Evolutionary conservation across 129 eudicot species (phyloP).

Genomic region (Flaveria brownii): DNA sequence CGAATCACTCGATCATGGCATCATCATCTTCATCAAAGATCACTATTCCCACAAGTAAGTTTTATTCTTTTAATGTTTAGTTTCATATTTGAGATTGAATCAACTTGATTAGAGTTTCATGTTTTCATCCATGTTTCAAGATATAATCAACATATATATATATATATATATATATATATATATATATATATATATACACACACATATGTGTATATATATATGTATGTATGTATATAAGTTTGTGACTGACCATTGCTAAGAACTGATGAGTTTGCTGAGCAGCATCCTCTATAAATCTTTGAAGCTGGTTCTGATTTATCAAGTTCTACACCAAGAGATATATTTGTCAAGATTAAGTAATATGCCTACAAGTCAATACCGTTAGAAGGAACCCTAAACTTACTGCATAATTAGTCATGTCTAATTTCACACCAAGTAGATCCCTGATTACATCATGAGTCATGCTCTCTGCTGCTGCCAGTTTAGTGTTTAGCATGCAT

Average conservation of each 20-base stretch:
- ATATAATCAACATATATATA: too few species aligned
- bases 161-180: too few species aligned
- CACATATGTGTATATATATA: neutral
- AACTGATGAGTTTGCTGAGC: constrained; percentile 60
- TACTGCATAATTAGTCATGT: constrained; percentile 82
- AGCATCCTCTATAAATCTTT: constrained; percentile 68
- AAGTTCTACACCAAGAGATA: constrained; percentile 48
- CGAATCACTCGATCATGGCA: too few species aligned
- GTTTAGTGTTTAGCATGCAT: constrained; percentile 64
- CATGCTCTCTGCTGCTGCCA: constrained; percentile 89
- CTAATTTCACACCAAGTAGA: constrained; percentile 86
- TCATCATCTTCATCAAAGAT: too few species aligned
- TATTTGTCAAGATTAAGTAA: constrained; percentile 16
- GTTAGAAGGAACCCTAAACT: constrained; percentile 35
- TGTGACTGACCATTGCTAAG: constrained; percentile 46
- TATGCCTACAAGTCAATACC: neutral
- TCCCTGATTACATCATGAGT: constrained; percentile 91
- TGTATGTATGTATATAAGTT: neutral
- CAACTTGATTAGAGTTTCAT: too few species aligned
- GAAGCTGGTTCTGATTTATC: constrained; percentile 66
- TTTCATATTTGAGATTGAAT: too few species aligned
- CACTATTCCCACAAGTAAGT: too few species aligned
- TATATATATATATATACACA: too few species aligned
- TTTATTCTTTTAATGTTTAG: too few species aligned
- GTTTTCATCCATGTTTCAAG: too few species aligned